phyloP scores from a whole-genome alignment of 768 basidiomycete species.

The Mycena metata region DNA sequence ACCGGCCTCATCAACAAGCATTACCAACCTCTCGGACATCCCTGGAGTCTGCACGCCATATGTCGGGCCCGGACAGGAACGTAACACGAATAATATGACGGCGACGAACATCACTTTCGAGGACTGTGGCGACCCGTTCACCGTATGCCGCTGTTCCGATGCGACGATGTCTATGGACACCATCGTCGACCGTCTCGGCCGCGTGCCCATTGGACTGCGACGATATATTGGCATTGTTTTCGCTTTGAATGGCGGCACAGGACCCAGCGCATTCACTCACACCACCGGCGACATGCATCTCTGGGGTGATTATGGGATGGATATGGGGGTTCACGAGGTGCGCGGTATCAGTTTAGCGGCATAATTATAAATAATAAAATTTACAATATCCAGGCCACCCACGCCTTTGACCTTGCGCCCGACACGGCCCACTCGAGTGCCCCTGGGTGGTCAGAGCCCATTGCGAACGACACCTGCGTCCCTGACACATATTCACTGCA shows the following conservation, averaged over 20 bases:
- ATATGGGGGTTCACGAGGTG: slow-evolving; percentile 51
- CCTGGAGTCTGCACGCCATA: slow-evolving; percentile 37
- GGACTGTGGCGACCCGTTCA: slow-evolving; percentile 45
- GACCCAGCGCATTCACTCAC: slow-evolving; percentile 45
- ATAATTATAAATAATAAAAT: too few species aligned
- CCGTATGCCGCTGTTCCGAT: slow-evolving; percentile 45
- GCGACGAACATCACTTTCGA: slow-evolving; percentile 46
- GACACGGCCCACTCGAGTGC: slow-evolving; percentile 39
- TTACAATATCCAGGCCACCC: slow-evolving; percentile 42
- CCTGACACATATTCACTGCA: slow-evolving; percentile 49
- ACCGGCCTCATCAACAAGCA: slow-evolving; percentile 16
- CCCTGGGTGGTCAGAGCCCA: slow-evolving; percentile 40
- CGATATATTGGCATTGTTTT: slow-evolving; percentile 42
- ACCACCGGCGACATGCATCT: slow-evolving; percentile 49
- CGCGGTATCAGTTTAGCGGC: background rate
- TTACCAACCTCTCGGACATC: slow-evolving; percentile 23
- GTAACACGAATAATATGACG: slow-evolving; percentile 33
- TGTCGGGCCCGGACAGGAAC: slow-evolving; percentile 36
- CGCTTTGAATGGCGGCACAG: slow-evolving; percentile 15
- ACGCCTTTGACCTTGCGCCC: slow-evolving; percentile 47
- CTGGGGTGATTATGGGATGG: slow-evolving; percentile 43
- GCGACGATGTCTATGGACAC: slow-evolving; percentile 45
- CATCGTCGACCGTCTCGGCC: slow-evolving; percentile 44
- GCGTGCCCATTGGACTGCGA: slow-evolving; percentile 48
- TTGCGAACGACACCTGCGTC: slow-evolving; percentile 45